A percentile compares a stretch with the other conserved stretches of the same genome.
Evolutionary conservation across 495 filamentous ascomycete species (phyloP).

Genomic region (Penicillium subrubescens): DNA sequence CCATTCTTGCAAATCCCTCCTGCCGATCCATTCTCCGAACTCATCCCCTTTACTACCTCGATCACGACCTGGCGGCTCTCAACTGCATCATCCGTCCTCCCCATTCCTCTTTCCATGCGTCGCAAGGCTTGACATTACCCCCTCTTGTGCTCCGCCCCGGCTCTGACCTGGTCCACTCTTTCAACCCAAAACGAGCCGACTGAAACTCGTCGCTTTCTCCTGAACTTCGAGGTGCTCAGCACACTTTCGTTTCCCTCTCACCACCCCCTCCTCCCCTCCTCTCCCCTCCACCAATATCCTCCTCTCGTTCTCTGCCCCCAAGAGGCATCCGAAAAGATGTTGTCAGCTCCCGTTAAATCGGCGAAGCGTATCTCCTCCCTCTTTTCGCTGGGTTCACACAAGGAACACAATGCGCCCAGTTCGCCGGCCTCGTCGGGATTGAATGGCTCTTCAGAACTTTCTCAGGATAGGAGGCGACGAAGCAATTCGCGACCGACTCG

Average conservation of each 20-base stretch:
- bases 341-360: constrained; percentile 52
- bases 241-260: constrained; percentile 2
- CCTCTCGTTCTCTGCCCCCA: constrained; percentile 2
- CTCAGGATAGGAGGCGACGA: constrained; percentile 30
- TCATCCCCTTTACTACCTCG: constrained; percentile 16
- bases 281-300: constrained; percentile 9
- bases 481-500: constrained; percentile 43
- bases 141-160: not conserved
- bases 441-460: constrained; percentile 13
- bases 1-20: constrained; percentile 45
- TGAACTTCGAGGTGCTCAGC: not conserved
- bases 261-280: constrained; percentile 10
- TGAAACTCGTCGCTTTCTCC: not conserved
- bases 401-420: constrained; percentile 33
- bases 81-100: not conserved
- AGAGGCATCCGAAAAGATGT: constrained; percentile 34
- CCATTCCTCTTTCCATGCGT: constrained; percentile 26
- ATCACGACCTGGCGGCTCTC: constrained; percentile 5
- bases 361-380: constrained; percentile 54
- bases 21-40: constrained; percentile 48
- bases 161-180: not conserved
- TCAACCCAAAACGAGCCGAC: not conserved
- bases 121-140: constrained; percentile 18
- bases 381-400: constrained; percentile 45
- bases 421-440: constrained; percentile 18